Evolutionary conservation across 148 eudicot species (phyloP).

Genomic region (Rhododendron molle): DNA sequence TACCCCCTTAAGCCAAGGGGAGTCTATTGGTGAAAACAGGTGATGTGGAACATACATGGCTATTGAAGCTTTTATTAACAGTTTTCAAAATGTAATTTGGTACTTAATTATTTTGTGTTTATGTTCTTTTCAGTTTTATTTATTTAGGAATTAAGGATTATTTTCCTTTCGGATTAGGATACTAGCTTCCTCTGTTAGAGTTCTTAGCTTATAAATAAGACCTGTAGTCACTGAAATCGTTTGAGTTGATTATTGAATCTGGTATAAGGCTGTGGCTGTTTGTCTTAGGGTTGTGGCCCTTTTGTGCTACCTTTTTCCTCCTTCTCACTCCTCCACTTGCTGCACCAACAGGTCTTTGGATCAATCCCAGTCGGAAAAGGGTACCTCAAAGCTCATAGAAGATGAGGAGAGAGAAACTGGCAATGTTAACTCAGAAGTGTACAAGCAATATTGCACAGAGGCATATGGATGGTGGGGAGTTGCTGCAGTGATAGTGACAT

Average conservation of each 20-base stretch:
- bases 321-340: too few species aligned
- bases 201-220: too few species aligned
- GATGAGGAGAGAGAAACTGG: constrained; percentile 70
- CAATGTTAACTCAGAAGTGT: constrained; percentile 34
- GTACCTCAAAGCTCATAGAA: constrained; percentile 50
- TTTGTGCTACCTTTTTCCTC: too few species aligned
- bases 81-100: neutral
- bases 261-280: too few species aligned
- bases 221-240: too few species aligned
- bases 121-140: too few species aligned
- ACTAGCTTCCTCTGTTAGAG: too few species aligned
- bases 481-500: constrained; percentile 25
- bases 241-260: too few species aligned
- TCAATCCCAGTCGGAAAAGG: constrained; percentile 26
- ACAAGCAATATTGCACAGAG: constrained; percentile 49
- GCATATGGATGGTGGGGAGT: constrained; percentile 72
- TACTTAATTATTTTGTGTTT: too few species aligned
- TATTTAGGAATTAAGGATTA: too few species aligned
- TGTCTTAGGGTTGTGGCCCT: too few species aligned
- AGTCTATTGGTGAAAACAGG: constrained; percentile 18
- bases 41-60: neutral
- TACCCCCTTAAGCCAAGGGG: constrained; percentile 21
- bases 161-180: too few species aligned
- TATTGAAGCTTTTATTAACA: neutral
- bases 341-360: neutral